Evolutionary conservation across 169 alveolate genomes (phyloP).

Genomic region (Plasmodium chabaudi): DNA sequence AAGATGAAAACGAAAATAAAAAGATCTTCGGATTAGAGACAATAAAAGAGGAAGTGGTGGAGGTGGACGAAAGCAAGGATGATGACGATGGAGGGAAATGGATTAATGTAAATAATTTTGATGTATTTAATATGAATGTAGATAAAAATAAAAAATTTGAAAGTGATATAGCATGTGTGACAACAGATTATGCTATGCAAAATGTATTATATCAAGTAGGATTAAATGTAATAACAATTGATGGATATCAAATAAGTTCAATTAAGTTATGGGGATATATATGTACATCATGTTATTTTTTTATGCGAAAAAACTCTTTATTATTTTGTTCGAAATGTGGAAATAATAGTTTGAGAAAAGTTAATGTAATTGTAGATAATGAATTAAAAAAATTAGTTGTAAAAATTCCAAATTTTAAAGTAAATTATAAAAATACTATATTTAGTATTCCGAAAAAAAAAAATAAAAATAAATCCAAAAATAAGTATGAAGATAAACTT

Average conservation of each 20-base stretch:
- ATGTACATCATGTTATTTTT: constrained; percentile 85
- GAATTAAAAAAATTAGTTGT: constrained; percentile 77
- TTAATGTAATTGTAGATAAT: constrained; percentile 84
- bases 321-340: constrained; percentile 93
- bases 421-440: constrained; percentile 83
- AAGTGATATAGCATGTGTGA: constrained; percentile 86
- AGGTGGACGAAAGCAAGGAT: constrained; percentile 20
- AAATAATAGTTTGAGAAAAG: constrained; percentile 89
- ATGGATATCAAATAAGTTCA: constrained; percentile 89
- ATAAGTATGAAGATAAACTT: constrained; percentile 74
- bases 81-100: constrained; percentile 50
- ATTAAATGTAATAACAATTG: constrained; percentile 88
- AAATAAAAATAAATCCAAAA: constrained; percentile 80
- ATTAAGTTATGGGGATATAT: constrained; percentile 91
- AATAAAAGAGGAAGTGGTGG: constrained; percentile 63
- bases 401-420: constrained; percentile 60
- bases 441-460: constrained; percentile 85
- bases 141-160: constrained; percentile 55
- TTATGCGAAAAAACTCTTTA: constrained; percentile 77
- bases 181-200: constrained; percentile 94
- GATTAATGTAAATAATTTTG: constrained; percentile 55
- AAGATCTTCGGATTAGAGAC: constrained; percentile 22
- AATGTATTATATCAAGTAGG: constrained; percentile 93
- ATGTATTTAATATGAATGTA: constrained; percentile 31
- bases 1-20: neutral